These are phyloP conservation scores for Penicillium subrubescens DNA, from an alignment of 495 filamentous ascomycete species.

Conservation along the genomic window DNA sequence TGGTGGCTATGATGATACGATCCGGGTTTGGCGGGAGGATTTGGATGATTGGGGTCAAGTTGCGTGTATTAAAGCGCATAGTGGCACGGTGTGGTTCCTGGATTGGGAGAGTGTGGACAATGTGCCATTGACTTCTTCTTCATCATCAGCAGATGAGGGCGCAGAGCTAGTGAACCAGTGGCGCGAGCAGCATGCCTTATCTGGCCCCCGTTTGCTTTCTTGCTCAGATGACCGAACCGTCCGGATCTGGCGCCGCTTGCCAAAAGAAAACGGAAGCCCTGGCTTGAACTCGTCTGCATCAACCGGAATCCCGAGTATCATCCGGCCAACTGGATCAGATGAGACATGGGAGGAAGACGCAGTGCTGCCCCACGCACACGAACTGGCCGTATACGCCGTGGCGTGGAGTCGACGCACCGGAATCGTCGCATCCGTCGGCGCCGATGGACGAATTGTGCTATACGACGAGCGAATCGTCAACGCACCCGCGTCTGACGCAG, in stretches of 20 bases:
- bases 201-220: slow-evolving; percentile 69
- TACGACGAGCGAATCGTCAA: slow-evolving; percentile 65
- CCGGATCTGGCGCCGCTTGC: slow-evolving; percentile 71
- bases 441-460: slow-evolving; percentile 80
- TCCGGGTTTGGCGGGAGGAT: slow-evolving; percentile 88
- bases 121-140: neutral
- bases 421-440: slow-evolving; percentile 76
- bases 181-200: slow-evolving; percentile 43
- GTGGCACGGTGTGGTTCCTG: slow-evolving; percentile 82
- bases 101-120: slow-evolving; percentile 66
- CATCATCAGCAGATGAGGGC: neutral
- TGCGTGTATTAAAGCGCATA: slow-evolving; percentile 75
- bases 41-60: slow-evolving; percentile 90
- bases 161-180: slow-evolving; percentile 35
- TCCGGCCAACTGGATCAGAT: slow-evolving; percentile 66
- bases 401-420: slow-evolving; percentile 78
- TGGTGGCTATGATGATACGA: slow-evolving; percentile 88
- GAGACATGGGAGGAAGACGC: slow-evolving; percentile 81
- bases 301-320: slow-evolving; percentile 72
- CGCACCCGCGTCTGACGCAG: slow-evolving; percentile 26
- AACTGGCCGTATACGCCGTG: slow-evolving; percentile 77
- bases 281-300: slow-evolving; percentile 30
- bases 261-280: slow-evolving; percentile 46
- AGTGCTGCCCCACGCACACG: slow-evolving; percentile 71
- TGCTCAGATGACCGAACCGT: slow-evolving; percentile 79